A percentile compares a stretch with the other conserved stretches of the same genome.
phyloP scores from a whole-genome alignment of 345 rosid species.

The Arabis alpina region DNA sequence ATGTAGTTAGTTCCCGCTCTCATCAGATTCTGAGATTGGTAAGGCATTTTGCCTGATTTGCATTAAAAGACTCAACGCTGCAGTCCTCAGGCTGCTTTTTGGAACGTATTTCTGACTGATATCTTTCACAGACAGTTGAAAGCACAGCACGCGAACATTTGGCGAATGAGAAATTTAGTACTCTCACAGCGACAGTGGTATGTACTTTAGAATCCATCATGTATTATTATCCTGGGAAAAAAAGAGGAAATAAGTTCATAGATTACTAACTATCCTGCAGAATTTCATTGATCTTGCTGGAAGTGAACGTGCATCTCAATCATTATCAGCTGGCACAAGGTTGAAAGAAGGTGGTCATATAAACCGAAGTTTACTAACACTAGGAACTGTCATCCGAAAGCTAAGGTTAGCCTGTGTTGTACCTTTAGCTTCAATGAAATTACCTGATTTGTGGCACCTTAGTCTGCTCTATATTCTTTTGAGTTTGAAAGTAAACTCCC shows the following conservation, averaged over 20 bases:
- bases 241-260: constrained; percentile 19
- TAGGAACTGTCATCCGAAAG: constrained; percentile 95
- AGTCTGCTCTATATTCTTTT: constrained; percentile 19
- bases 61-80: constrained; percentile 2
- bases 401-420: constrained; percentile 67
- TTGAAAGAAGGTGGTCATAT: constrained; percentile 97
- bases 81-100: constrained; percentile 20
- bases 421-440: constrained; percentile 14
- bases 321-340: constrained; percentile 83
- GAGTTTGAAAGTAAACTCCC: background rate
- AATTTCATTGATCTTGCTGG: constrained; percentile 95
- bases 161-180: constrained; percentile 69
- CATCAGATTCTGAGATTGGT: constrained; percentile 97
- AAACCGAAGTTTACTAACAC: constrained; percentile 85
- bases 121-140: constrained; percentile 69
- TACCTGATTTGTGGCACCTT: constrained; percentile 23
- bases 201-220: constrained; percentile 4
- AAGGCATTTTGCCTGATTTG: constrained; percentile 36
- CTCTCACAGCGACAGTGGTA: constrained; percentile 87
- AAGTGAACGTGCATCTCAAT: constrained; percentile 97
- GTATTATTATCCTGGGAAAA: constrained; percentile 10
- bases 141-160: constrained; percentile 69
- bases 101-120: constrained; percentile 28
- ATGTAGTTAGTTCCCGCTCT: constrained; percentile 93
- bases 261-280: constrained; percentile 44